Percentiles rank a stretch among this genome's conserved stretches.
Evolutionary conservation across 306 rosid genomes (phyloP).

Genomic region (Rosa rugosa): DNA sequence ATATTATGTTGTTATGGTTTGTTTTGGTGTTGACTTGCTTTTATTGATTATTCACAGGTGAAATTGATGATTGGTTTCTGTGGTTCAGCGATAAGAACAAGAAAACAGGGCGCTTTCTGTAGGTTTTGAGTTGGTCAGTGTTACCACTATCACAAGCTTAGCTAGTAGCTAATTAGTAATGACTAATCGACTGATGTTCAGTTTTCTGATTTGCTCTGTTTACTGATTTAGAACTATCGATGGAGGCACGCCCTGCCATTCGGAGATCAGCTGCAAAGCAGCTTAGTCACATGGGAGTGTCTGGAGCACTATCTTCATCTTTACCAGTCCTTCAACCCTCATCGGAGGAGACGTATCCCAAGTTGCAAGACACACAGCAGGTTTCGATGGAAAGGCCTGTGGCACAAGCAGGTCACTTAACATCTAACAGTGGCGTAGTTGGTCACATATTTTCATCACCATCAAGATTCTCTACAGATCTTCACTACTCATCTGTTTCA

Average conservation of each 20-base stretch:
- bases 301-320: slow-evolving; percentile 63
- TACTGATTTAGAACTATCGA: slow-evolving; percentile 45
- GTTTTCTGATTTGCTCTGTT: background rate
- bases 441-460: slow-evolving; percentile 90
- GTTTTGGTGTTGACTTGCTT: slow-evolving; percentile 23
- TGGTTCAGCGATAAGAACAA: slow-evolving; percentile 39
- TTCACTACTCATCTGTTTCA: slow-evolving; percentile 75
- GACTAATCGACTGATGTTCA: slow-evolving; percentile 31
- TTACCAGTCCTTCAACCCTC: slow-evolving; percentile 56
- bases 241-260: slow-evolving; percentile 81
- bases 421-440: slow-evolving; percentile 64
- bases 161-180: slow-evolving; percentile 22
- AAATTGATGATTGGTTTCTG: slow-evolving; percentile 52
- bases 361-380: slow-evolving; percentile 66
- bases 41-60: slow-evolving; percentile 27
- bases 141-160: slow-evolving; percentile 19
- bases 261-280: slow-evolving; percentile 64
- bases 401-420: slow-evolving; percentile 50
- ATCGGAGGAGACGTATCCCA: slow-evolving; percentile 64
- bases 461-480: slow-evolving; percentile 77
- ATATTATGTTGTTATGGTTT: slow-evolving; percentile 22
- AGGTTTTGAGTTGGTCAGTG: slow-evolving; percentile 45
- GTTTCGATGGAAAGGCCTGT: slow-evolving; percentile 53
- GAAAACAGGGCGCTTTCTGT: slow-evolving; percentile 24
- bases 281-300: slow-evolving; percentile 58